Percentiles rank a stretch among this genome's conserved stretches.
Conservation (phyloP, 2,329 filamentous ascomycete species). For the Diaporthe longicolla region DNA sequence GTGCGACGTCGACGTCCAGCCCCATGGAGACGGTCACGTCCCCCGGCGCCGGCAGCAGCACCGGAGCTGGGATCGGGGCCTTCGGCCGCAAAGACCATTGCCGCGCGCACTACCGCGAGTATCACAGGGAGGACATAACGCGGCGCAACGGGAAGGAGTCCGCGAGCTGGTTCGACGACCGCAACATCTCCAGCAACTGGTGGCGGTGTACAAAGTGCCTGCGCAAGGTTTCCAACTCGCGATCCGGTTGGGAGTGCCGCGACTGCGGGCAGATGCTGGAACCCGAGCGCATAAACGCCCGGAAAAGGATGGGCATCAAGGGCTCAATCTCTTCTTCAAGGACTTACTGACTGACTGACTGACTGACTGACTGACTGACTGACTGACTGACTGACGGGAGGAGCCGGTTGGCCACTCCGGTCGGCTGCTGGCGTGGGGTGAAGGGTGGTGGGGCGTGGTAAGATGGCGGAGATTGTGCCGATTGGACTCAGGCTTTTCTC, state of each 20-base stretch:
- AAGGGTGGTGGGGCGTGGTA: too few species aligned
- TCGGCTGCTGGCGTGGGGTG: neutral
- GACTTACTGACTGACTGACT: constrained; percentile 29
- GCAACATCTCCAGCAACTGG: constrained; percentile 59
- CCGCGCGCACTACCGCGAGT: constrained; percentile 69
- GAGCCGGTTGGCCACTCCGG: neutral
- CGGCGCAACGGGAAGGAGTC: constrained; percentile 57
- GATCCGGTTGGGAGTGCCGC: constrained; percentile 61
- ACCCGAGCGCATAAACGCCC: constrained; percentile 53
- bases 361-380: too few species aligned
- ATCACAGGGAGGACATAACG: constrained; percentile 68
- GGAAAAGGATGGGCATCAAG: constrained; percentile 30
- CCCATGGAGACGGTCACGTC: constrained; percentile 3
- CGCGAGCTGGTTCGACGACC: constrained; percentile 55
- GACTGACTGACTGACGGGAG: neutral
- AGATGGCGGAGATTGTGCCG: neutral
- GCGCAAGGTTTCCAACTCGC: constrained; percentile 57
- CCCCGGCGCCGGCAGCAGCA: neutral
- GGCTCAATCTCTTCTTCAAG: constrained; percentile 36
- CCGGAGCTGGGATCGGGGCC: constrained; percentile 50
- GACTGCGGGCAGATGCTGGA: constrained; percentile 64
- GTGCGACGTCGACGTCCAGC: neutral
- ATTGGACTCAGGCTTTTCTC: neutral
- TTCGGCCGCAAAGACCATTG: constrained; percentile 71
- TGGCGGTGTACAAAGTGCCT: constrained; percentile 71